Conservation (phyloP, 768 basidiomycete genomes). For the Basidioascus undulatus region DNA sequence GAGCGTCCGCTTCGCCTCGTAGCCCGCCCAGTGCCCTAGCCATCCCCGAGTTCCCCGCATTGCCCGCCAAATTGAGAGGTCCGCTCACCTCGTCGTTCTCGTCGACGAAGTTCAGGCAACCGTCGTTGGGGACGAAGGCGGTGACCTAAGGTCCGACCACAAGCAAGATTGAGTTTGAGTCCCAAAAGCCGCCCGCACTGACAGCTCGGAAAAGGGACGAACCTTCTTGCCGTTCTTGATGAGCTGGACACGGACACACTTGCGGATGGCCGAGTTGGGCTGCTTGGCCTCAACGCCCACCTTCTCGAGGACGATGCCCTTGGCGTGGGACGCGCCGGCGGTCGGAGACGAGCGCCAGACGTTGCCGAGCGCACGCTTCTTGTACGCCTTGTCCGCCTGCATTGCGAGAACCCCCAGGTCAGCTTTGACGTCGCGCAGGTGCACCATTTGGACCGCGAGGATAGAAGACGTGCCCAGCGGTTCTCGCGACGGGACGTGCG, state of each 20-base stretch:
- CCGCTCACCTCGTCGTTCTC: constrained; percentile 67
- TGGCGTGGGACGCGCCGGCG: constrained; percentile 96
- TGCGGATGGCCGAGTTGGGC: constrained; percentile 99
- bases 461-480: constrained; percentile 54
- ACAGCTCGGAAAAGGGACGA: neutral
- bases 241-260: constrained; percentile 98
- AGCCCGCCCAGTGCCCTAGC: no score
- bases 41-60: no score
- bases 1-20: no score
- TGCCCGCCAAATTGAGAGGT: no score
- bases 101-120: constrained; percentile 94
- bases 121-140: constrained; percentile 98
- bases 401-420: neutral
- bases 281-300: constrained; percentile 97
- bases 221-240: constrained; percentile 99
- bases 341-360: constrained; percentile 99
- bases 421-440: no score
- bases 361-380: constrained; percentile 98
- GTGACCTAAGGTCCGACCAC: no score
- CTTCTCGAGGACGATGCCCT: constrained; percentile 99
- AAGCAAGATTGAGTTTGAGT: no score
- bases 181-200: no score
- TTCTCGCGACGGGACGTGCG: constrained; percentile 79
- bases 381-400: constrained; percentile 93
- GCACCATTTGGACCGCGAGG: no score